Conservation (phyloP, 2,329 filamentous ascomycete species). For the Ophiostoma sp. region DNA sequence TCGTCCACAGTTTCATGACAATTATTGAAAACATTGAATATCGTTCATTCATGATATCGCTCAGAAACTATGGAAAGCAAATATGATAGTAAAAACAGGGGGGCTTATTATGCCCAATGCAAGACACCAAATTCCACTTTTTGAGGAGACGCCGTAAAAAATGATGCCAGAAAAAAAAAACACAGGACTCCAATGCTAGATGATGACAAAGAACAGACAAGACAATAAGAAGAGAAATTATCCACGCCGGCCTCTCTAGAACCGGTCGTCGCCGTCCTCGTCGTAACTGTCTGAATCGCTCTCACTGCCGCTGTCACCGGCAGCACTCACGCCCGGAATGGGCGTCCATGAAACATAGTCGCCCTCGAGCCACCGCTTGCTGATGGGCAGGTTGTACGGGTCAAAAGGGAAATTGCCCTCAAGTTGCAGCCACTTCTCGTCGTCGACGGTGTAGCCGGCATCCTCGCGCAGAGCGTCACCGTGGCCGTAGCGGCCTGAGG, state of each 20-base stretch:
- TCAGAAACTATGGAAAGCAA: background rate
- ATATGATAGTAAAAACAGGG: background rate
- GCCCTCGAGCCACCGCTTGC: slow-evolving; percentile 81
- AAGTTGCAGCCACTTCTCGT: slow-evolving; percentile 79
- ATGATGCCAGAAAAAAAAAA: background rate
- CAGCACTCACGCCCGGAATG: slow-evolving; percentile 67
- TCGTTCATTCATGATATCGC: slow-evolving; percentile 17
- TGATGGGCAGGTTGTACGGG: slow-evolving; percentile 86
- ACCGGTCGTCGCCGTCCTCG: slow-evolving; percentile 36
- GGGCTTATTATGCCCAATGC: background rate
- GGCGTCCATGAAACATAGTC: slow-evolving; percentile 82
- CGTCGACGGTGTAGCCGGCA: slow-evolving; percentile 56
- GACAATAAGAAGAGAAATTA: background rate
- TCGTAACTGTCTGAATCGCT: slow-evolving; percentile 47
- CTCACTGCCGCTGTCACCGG: slow-evolving; percentile 53
- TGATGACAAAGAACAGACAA: background rate
- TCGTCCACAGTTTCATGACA: background rate
- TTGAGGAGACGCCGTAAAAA: background rate
- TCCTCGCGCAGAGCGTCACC: slow-evolving; percentile 53
- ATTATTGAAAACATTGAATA: background rate
- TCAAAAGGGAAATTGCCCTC: slow-evolving; percentile 98
- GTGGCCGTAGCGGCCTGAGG: slow-evolving; percentile 56
- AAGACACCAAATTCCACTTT: slow-evolving; percentile 1
- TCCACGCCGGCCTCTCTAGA: background rate
- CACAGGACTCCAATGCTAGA: slow-evolving; percentile 6